A percentile compares a stretch with the other conserved stretches of the same genome.
These are phyloP conservation scores for Penicillium egyptiacum DNA, from an alignment of 495 filamentous ascomycete genomes.

Conservation along the genomic window DNA sequence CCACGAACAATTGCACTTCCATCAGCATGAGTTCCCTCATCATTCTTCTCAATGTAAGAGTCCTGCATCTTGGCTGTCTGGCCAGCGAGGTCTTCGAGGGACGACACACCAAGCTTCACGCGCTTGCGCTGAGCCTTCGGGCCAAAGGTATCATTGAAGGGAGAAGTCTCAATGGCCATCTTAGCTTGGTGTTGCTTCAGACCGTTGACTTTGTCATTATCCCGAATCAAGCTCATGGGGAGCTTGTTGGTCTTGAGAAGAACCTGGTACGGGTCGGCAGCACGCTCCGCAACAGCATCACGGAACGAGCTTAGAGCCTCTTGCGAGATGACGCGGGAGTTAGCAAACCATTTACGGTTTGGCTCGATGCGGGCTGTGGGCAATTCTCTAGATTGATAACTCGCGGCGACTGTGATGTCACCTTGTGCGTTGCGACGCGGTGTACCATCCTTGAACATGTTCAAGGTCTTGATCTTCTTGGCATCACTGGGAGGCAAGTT, in stretches of 20 bases:
- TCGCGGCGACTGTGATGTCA: slow-evolving; percentile 76
- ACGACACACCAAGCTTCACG: slow-evolving; percentile 80
- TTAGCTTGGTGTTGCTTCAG: slow-evolving; percentile 92
- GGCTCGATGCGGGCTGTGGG: slow-evolving; percentile 90
- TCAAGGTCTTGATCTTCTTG: slow-evolving; percentile 83
- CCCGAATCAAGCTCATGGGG: slow-evolving; percentile 77
- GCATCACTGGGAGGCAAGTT: slow-evolving; percentile 53
- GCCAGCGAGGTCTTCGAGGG: slow-evolving; percentile 77
- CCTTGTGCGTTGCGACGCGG: slow-evolving; percentile 73
- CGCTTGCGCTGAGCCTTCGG: slow-evolving; percentile 91
- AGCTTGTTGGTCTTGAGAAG: slow-evolving; percentile 93
- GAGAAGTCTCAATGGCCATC: slow-evolving; percentile 83
- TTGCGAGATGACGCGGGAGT: slow-evolving; percentile 67
- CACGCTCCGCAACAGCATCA: slow-evolving; percentile 86
- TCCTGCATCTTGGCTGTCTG: slow-evolving; percentile 76
- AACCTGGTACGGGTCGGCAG: slow-evolving; percentile 87
- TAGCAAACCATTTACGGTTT: slow-evolving; percentile 85
- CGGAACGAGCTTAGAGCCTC: slow-evolving; percentile 77
- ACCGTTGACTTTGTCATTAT: slow-evolving; percentile 66
- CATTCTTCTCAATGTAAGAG: slow-evolving; percentile 71
- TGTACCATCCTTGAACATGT: slow-evolving; percentile 83
- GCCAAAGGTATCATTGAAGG: slow-evolving; percentile 88
- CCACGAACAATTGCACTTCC: slow-evolving; percentile 58
- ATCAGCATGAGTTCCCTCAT: slow-evolving; percentile 68
- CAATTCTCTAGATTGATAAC: slow-evolving; percentile 74